A percentile compares a stretch with the other conserved stretches of the same genome.
These are phyloP conservation scores for Ogataea glucozyma DNA, from an alignment of 805 yeast species.

Conservation along the genomic window DNA sequence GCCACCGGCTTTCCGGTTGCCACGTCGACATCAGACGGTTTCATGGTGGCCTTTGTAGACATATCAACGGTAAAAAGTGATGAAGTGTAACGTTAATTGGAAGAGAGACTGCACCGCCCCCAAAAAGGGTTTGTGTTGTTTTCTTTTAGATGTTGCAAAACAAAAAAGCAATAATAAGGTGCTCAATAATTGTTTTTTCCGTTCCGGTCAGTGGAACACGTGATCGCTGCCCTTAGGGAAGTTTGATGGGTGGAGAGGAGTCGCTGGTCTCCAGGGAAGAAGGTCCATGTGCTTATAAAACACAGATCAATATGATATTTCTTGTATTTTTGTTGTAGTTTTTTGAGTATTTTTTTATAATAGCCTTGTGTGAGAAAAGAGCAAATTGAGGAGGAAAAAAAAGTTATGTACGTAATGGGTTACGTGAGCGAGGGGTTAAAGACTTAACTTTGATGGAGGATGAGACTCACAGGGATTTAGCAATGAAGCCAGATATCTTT, in stretches of 20 bases:
- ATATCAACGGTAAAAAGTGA: constrained; percentile 2
- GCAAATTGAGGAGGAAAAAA: no score
- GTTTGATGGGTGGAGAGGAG: not conserved
- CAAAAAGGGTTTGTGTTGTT: constrained; percentile 2
- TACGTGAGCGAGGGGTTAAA: no score
- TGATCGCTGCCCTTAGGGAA: not conserved
- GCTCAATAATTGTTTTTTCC: not conserved
- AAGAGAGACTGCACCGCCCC: constrained; percentile 6
- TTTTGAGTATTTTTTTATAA: not conserved
- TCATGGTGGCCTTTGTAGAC: constrained; percentile 14
- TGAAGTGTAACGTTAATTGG: not conserved
- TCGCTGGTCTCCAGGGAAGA: not conserved
- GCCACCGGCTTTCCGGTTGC: constrained; percentile 3
- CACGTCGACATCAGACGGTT: constrained; percentile 6
- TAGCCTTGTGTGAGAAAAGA: no score
- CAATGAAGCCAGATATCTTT: no score
- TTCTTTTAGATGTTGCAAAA: no score
- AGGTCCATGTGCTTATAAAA: not conserved
- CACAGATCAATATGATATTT: not conserved
- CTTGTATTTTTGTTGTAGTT: not conserved
- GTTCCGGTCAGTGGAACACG: no score
- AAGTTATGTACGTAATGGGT: no score
- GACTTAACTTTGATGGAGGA: no score
- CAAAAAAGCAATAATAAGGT: not conserved
- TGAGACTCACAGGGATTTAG: no score